Conservation (phyloP, 83 land plant genomes). For the Larix sibirica region DNA sequence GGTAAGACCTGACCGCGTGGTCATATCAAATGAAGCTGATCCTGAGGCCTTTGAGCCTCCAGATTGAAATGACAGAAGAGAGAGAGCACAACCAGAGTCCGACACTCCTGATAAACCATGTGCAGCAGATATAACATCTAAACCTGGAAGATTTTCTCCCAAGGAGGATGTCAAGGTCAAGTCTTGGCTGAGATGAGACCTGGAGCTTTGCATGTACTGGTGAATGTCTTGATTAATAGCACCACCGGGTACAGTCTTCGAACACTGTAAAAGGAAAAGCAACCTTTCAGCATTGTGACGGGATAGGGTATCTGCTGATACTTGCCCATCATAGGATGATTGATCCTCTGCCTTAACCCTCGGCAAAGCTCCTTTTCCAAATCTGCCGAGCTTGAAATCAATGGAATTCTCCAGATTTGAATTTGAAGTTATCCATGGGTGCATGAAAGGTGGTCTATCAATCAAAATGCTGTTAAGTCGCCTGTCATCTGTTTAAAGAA, state of each 20-base stretch:
- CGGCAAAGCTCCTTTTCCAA: slow-evolving; percentile 7
- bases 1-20: slow-evolving; percentile 16
- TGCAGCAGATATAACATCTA: slow-evolving; percentile 19
- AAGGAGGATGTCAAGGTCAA: slow-evolving; percentile 19
- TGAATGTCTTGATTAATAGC: not conserved
- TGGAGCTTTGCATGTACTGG: not conserved
- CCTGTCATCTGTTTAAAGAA: slow-evolving; percentile 7
- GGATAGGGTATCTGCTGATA: not conserved
- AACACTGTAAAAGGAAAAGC: not conserved
- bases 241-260: not conserved
- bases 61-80: slow-evolving; percentile 75
- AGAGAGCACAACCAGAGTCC: slow-evolving; percentile 62
- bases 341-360: slow-evolving; percentile 10
- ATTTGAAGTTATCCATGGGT: not conserved
- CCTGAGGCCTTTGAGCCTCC: slow-evolving; percentile 27
- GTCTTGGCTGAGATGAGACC: not conserved
- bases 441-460: not conserved
- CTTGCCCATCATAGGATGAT: not conserved
- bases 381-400: not conserved
- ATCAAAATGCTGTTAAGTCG: slow-evolving; percentile 7
- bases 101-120: slow-evolving; percentile 38
- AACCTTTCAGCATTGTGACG: slow-evolving; percentile 1
- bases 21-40: slow-evolving; percentile 26
- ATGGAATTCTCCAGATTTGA: not conserved
- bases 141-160: slow-evolving; percentile 34